Evolutionary conservation across 805 yeast species (phyloP), one percentile per base, ranked within the genome.

Genomic region (Candida ponderosae): DNA sequence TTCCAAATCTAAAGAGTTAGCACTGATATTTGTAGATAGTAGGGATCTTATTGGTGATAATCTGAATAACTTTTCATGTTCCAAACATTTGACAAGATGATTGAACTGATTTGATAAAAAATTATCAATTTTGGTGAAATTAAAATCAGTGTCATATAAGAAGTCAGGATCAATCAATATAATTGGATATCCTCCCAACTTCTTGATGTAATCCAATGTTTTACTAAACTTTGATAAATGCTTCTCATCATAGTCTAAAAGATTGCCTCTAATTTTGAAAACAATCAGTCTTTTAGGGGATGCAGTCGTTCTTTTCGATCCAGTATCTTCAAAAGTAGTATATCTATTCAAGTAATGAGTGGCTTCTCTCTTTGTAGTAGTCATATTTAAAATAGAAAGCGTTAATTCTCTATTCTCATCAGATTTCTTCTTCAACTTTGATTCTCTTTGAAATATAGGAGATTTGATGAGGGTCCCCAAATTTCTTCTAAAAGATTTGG

Each of bases 361-460:
- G 5, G 96, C 95, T 53, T 90, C 97, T 42, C 98, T 68, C 56
- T 87, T 89, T 1, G 97, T 90, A 6, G 97, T 94, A 4, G 97
- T 85, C 2, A 96, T 80, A 50, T 81, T 81, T 40, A 90, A 66
- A 18, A 90, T 88, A 2, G 96, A 79, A 15, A 87, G 63, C n/a
- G 90, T 80, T 35, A 90, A 63, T 38, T 84, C 85, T 45, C 76
- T 68, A 45, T 76, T 78, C 16, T 74, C 72, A 33, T 66, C 61
- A 8, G 41, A 48, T 30, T 41, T 55, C 41, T 30, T 51, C 53
- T 42, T 43, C 21, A 38, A 16, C 11, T 31, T 24, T 8, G 40
- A 34, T 19, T 39, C 49, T 13, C 29, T 24, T 6, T 24, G n/a
- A 11, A 24, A 24, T 9, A 24, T 8, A 13, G 28, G 28, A 6